Evolutionary conservation across 306 rosid species (phyloP).

Genomic region (Lotus japonicus): DNA sequence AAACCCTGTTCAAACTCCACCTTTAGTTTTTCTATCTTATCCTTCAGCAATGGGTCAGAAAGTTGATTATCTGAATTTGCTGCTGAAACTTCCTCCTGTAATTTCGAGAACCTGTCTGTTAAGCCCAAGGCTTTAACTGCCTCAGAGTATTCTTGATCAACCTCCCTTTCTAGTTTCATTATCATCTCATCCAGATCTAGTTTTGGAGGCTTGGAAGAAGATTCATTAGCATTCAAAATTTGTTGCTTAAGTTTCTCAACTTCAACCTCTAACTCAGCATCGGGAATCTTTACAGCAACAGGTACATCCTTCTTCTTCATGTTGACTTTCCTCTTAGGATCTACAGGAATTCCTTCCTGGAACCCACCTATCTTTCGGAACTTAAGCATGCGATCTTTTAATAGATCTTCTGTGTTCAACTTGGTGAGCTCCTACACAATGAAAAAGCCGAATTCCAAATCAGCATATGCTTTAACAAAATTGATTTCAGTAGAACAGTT

Average conservation of each 20-base stretch:
- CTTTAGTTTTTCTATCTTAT: slow-evolving; percentile 51
- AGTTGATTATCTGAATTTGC: slow-evolving; percentile 39
- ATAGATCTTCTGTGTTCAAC: slow-evolving; percentile 53
- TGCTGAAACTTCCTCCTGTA: slow-evolving; percentile 51
- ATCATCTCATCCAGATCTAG: slow-evolving; percentile 46
- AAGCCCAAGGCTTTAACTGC: slow-evolving; percentile 59
- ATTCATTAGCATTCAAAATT: slow-evolving; percentile 37
- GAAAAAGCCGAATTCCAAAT: slow-evolving; percentile 18
- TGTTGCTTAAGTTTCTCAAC: slow-evolving; percentile 54
- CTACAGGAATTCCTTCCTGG: slow-evolving; percentile 69
- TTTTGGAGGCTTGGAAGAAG: slow-evolving; percentile 37
- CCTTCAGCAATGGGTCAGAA: slow-evolving; percentile 47
- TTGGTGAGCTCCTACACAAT: slow-evolving; percentile 58
- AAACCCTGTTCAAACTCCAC: slow-evolving; percentile 49
- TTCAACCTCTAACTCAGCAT: slow-evolving; percentile 42
- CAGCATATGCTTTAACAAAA: background rate
- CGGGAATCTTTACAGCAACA: slow-evolving; percentile 25
- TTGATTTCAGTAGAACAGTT: slow-evolving; percentile 17
- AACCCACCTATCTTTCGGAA: slow-evolving; percentile 79
- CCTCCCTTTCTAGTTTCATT: slow-evolving; percentile 50
- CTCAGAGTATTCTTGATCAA: slow-evolving; percentile 53
- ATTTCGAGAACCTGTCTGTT: slow-evolving; percentile 37
- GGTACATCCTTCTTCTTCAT: slow-evolving; percentile 70
- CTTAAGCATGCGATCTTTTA: slow-evolving; percentile 68
- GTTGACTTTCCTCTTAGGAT: slow-evolving; percentile 49